Percentiles rank a stretch among this genome's conserved stretches.
Evolutionary conservation across 495 filamentous ascomycete species (phyloP).

Genomic region (Penicillium simplicissimum): DNA sequence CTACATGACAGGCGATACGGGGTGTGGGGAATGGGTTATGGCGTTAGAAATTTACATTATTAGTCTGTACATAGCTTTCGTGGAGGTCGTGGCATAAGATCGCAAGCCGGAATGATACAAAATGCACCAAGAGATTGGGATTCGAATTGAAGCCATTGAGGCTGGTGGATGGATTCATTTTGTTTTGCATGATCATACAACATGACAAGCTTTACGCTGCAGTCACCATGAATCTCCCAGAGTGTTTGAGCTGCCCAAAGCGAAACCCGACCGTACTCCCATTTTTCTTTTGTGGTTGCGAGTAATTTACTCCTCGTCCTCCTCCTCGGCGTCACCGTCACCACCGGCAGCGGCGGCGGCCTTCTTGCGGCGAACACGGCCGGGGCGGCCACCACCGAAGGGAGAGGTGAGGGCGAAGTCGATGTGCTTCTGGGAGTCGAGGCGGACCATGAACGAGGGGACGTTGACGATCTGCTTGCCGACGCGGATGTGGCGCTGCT

Average conservation of each 20-base stretch:
- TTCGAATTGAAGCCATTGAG: slow-evolving; percentile 38
- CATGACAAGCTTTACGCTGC: slow-evolving; percentile 45
- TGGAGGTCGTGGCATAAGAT: neutral
- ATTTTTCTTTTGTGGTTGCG: slow-evolving; percentile 30
- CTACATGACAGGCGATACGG: neutral
- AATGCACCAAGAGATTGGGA: slow-evolving; percentile 25
- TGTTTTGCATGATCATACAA: slow-evolving; percentile 49
- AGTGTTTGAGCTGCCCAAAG: slow-evolving; percentile 39
- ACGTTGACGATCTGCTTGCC: slow-evolving; percentile 99
- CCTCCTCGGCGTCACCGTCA: slow-evolving; percentile 82
- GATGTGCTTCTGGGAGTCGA: slow-evolving; percentile 99
- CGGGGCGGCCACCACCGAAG: slow-evolving; percentile 94
- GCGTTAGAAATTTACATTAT: neutral
- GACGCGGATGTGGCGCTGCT: slow-evolving; percentile 98
- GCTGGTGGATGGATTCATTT: slow-evolving; percentile 44
- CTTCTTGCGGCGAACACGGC: slow-evolving; percentile 99
- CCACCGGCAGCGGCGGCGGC: slow-evolving; percentile 89
- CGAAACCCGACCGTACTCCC: slow-evolving; percentile 48
- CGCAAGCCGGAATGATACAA: neutral
- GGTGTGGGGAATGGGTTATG: neutral
- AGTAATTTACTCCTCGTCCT: slow-evolving; percentile 75
- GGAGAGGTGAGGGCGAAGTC: slow-evolving; percentile 97
- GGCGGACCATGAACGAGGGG: slow-evolving; percentile 96
- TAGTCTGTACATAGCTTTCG: neutral
- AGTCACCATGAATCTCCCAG: slow-evolving; percentile 45